These are phyloP conservation scores for Pinus albicaulis DNA, from an alignment of 75 land plant genomes.

Conservation along the genomic window DNA sequence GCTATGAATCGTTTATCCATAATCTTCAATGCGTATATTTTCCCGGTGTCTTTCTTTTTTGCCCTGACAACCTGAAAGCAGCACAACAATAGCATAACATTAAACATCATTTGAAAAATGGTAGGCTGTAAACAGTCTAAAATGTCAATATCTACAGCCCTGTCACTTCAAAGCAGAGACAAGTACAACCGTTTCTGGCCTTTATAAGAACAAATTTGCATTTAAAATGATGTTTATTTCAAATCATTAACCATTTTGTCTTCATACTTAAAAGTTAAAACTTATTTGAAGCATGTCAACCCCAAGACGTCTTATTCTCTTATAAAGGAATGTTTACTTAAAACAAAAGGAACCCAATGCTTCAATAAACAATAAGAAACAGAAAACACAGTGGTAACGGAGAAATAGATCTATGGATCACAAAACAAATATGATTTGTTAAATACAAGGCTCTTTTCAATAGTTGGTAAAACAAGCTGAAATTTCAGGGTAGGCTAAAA, in stretches of 20 bases:
- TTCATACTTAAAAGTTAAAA: neutral
- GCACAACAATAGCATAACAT: neutral
- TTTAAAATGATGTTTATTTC: neutral
- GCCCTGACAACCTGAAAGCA: slow-evolving; percentile 80
- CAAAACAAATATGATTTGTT: neutral
- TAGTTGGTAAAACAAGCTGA: neutral
- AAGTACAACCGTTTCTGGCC: neutral
- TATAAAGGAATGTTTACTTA: neutral
- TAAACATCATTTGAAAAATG: neutral
- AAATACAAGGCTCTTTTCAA: neutral
- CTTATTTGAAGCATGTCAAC: neutral
- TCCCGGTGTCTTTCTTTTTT: slow-evolving; percentile 90
- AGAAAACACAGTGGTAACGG: neutral
- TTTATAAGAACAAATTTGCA: neutral
- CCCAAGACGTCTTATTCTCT: neutral
- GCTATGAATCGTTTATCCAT: slow-evolving; percentile 97
- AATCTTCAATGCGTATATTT: slow-evolving; percentile 87
- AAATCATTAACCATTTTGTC: neutral
- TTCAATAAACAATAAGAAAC: neutral
- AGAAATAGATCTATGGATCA: no score
- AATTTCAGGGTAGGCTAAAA: no score
- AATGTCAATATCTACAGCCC: neutral
- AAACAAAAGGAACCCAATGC: neutral
- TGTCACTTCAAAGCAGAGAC: neutral
- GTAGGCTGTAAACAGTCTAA: neutral